Base-by-base conservation (phyloP, 352 stramenopile species). In the Pseudoperonospora humuli region DNA sequence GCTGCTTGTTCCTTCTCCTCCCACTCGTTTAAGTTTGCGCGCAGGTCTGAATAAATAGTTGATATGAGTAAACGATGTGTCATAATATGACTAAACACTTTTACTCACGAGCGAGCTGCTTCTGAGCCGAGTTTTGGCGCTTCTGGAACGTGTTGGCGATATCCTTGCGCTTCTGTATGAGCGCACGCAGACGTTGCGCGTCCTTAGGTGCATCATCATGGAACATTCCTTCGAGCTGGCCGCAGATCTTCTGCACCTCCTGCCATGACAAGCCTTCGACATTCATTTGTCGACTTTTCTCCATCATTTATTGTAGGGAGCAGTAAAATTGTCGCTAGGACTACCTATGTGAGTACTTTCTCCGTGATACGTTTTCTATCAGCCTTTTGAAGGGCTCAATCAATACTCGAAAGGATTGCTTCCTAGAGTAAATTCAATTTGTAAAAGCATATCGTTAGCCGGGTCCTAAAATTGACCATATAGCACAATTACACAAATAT, bases 241-340 rank as follows among this genome's bases (percentile, higher is more conserved):
- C 61, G 52, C 72, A 75, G 57, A 89, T 85, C 31, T 70, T 62
- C 52, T 80, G 65, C 56, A 89, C 67, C 18, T 89, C 74, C 8
- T 64, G 39, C 73, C 69, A 84, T 26, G 67, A 79, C 18, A 85
- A 65, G 26, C 48, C 43, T 15, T 62, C 21, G 32, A 34, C 43
- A 55, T 21, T 53, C 18, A 19, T 25, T 38, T 25, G 0, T 13
- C 34, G 33, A 15, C 32, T 70, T 58, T 39, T 53, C 39, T 59
- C 44, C 52, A 60, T 61, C 29, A 57, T 65, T 55, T 45, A 18
- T 19, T 28, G n/a, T n/a, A n/a, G n/a, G n/a, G n/a, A n/a, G n/a
- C n/a, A n/a, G n/a, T n/a, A n/a, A n/a, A n/a, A n/a, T n/a, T n/a
- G n/a, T n/a, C n/a, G n/a, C n/a, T n/a, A n/a, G n/a, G n/a, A n/a